A percentile compares a stretch with the other conserved stretches of the same genome.
Conservation (phyloP, 129 eudicot species). For the Escallonia rubra region DNA sequence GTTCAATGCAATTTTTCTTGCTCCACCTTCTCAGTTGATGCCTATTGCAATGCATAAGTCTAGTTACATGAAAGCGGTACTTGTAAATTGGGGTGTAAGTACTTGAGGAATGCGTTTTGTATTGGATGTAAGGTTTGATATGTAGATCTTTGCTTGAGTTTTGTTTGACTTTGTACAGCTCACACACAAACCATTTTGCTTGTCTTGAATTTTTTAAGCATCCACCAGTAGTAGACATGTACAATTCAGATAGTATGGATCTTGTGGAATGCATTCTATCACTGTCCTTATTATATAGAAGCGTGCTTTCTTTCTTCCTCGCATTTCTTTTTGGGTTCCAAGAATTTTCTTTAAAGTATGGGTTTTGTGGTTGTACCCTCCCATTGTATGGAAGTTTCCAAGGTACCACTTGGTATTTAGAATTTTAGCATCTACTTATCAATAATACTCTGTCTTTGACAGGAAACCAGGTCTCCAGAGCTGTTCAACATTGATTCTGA, state of each 20-base stretch:
- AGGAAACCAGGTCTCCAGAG: conserved; percentile 29
- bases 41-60: no score
- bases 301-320: no score
- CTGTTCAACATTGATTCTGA: conserved; percentile 13
- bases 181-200: conserved; percentile 6
- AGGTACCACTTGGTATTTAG: neutral
- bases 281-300: no score
- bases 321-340: no score
- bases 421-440: neutral
- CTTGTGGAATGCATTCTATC: neutral
- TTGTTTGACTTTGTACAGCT: conserved; percentile 9
- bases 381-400: neutral
- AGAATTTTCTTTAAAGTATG: no score
- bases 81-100: no score
- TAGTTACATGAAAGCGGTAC: no score
- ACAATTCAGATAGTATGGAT: neutral
- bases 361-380: neutral
- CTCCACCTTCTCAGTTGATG: no score
- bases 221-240: neutral
- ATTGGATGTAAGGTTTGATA: neutral
- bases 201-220: neutral
- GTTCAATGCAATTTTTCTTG: no score
- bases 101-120: neutral
- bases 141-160: neutral
- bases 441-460: conserved; percentile 5